Percentiles rank a stretch among this genome's conserved stretches.
These are phyloP conservation scores for Protea cynaroides DNA, from an alignment of 164 flowering plant genomes.

Conservation along the genomic window DNA sequence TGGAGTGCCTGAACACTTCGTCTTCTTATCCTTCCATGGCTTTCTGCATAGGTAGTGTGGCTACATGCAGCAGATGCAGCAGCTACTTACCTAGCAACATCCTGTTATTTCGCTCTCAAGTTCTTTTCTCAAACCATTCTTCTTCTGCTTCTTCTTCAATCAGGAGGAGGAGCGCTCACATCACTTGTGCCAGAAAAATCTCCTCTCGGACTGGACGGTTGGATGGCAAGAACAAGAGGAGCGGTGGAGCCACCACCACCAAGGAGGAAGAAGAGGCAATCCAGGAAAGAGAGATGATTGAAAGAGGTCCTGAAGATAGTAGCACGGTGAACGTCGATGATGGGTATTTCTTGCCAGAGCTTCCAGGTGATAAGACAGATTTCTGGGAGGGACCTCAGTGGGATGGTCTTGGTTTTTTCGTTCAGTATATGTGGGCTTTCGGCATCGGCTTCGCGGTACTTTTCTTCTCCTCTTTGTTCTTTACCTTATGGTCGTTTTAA, in stretches of 20 bases:
- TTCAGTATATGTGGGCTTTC: conserved; percentile 89
- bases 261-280: conserved; percentile 10
- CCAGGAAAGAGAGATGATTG: conserved; percentile 8
- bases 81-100: conserved; percentile 1
- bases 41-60: conserved; percentile 5
- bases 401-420: conserved; percentile 76
- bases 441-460: conserved; percentile 79
- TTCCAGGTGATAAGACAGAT: conserved; percentile 58
- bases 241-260: conserved; percentile 24
- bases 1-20: too few relatives aligned
- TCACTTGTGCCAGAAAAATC: conserved; percentile 21
- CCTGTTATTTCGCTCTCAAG: conserved; percentile 1
- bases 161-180: conserved; percentile 3
- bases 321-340: conserved; percentile 26
- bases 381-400: conserved; percentile 89
- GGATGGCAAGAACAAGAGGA: conserved; percentile 52
- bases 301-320: conserved; percentile 8
- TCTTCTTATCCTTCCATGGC: conserved; percentile 9
- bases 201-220: conserved; percentile 54
- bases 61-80: conserved; percentile 1
- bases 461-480: neutral
- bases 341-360: conserved; percentile 54
- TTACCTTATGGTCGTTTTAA: too few relatives aligned
- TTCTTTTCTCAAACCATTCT: neutral
- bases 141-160: neutral